Evolutionary conservation across 169 alveolate species (phyloP).

Genomic region (Cryptosporidium baileyi): DNA sequence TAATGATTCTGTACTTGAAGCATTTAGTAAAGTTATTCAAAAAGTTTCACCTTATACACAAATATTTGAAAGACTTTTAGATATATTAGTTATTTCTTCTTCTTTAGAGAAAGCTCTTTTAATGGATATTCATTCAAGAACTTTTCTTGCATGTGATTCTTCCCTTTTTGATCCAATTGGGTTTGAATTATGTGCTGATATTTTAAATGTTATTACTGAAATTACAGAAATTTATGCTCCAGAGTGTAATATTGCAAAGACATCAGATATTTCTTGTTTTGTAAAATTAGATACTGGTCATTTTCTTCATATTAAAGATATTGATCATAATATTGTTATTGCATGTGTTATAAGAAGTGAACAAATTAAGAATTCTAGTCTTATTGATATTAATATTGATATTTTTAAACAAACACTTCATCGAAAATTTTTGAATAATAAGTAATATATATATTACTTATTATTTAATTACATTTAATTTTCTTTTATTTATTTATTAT

Average conservation of each 20-base stretch:
- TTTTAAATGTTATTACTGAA: conserved; percentile 50
- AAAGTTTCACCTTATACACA: conserved; percentile 52
- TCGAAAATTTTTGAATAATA: background rate
- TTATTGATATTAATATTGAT: conserved; percentile 39
- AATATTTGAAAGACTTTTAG: conserved; percentile 37
- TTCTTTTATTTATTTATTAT: no score
- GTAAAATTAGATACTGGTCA: conserved; percentile 41
- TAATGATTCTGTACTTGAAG: conserved; percentile 49
- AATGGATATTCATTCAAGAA: conserved; percentile 62
- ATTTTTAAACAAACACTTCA: conserved; percentile 8
- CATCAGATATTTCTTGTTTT: conserved; percentile 24
- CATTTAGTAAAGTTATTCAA: conserved; percentile 53
- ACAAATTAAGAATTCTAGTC: background rate
- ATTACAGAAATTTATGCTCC: conserved; percentile 47
- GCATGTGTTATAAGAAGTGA: conserved; percentile 55
- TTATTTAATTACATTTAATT: no score
- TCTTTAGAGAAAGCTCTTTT: conserved; percentile 40
- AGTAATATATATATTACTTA: background rate
- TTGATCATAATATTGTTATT: conserved; percentile 35
- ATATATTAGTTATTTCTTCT: conserved; percentile 42
- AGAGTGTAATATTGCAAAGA: background rate
- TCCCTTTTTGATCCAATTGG: conserved; percentile 62
- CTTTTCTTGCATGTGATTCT: conserved; percentile 57
- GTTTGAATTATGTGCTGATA: conserved; percentile 55
- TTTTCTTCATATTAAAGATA: background rate